Percentiles rank a stretch among this genome's conserved stretches.
These are phyloP conservation scores for Ceratobasidium sp. DNA, from an alignment of 1,284 basidiomycete genomes.

Conservation along the genomic window DNA sequence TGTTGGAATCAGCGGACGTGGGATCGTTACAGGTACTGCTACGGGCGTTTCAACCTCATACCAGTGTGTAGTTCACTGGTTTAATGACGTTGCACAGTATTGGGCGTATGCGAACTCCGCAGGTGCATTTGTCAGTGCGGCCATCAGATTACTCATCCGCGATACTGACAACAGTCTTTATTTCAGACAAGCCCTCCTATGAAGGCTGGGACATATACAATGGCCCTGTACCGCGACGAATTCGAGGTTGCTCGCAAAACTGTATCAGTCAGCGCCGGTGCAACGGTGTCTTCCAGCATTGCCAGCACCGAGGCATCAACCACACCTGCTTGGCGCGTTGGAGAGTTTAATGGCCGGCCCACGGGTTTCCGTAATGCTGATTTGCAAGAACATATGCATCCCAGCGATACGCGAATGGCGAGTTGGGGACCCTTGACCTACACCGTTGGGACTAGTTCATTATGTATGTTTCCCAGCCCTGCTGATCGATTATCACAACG, in stretches of 20 bases:
- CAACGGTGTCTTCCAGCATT: slow-evolving; percentile 51
- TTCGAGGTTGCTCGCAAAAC: slow-evolving; percentile 56
- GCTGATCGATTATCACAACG: background rate
- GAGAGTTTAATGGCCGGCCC: slow-evolving; percentile 58
- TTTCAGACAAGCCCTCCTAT: slow-evolving; percentile 55
- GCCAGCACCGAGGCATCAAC: slow-evolving; percentile 51
- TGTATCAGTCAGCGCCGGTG: slow-evolving; percentile 56
- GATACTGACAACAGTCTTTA: background rate
- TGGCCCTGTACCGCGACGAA: slow-evolving; percentile 56
- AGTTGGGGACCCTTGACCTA: slow-evolving; percentile 47
- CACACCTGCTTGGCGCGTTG: slow-evolving; percentile 57
- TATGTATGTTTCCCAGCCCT: slow-evolving; percentile 1
- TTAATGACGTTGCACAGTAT: slow-evolving; percentile 56
- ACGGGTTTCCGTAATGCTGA: slow-evolving; percentile 59
- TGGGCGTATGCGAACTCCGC: slow-evolving; percentile 53
- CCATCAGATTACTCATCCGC: background rate
- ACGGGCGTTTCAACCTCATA: slow-evolving; percentile 52
- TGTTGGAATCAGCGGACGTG: slow-evolving; percentile 56
- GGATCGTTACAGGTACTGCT: slow-evolving; percentile 57
- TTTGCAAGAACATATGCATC: slow-evolving; percentile 46
- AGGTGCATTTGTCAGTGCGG: slow-evolving; percentile 47
- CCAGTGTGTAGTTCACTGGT: slow-evolving; percentile 41
- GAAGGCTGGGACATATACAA: slow-evolving; percentile 59
- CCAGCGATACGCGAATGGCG: slow-evolving; percentile 24
- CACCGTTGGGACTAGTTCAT: slow-evolving; percentile 49